Evolutionary conservation across 345 rosid genomes (phyloP).

Genomic region (Salix purpurea): DNA sequence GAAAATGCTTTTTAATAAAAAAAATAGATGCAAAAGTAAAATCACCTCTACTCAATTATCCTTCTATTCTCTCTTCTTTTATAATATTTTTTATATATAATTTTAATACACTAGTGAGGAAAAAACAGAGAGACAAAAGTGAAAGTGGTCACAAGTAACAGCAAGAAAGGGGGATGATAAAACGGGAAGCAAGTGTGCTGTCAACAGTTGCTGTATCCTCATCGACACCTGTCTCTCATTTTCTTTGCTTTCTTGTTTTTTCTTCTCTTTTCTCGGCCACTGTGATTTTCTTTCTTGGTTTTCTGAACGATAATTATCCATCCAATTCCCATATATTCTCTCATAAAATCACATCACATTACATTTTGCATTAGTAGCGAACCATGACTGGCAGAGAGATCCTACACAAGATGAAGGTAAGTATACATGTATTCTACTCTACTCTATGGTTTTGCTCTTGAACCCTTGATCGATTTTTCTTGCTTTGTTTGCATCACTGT

Average conservation of each 20-base stretch:
- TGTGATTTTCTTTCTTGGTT: neutral
- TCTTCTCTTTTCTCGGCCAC: neutral
- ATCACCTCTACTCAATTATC: too few species aligned
- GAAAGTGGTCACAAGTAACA: neutral
- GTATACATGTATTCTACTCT: neutral
- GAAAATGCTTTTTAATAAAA: too few species aligned
- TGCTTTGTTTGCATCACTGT: neutral
- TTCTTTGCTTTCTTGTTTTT: neutral
- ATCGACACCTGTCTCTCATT: constrained; percentile 5
- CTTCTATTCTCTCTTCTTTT: too few species aligned
- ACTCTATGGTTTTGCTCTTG: neutral
- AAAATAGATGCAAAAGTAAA: too few species aligned
- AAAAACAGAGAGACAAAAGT: neutral
- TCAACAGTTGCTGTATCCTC: neutral
- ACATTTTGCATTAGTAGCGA: neutral
- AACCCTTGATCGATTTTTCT: neutral
- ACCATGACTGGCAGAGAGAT: constrained; percentile 70
- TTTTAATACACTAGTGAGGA: neutral
- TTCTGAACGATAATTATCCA: neutral
- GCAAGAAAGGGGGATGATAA: neutral
- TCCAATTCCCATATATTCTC: neutral
- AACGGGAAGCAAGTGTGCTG: neutral
- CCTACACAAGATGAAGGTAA: constrained; percentile 76
- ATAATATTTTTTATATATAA: too few species aligned
- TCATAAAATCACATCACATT: neutral